Evolutionary conservation across 1,139 yeast genomes (phyloP).

Genomic region (Blastobotrys niveus): DNA sequence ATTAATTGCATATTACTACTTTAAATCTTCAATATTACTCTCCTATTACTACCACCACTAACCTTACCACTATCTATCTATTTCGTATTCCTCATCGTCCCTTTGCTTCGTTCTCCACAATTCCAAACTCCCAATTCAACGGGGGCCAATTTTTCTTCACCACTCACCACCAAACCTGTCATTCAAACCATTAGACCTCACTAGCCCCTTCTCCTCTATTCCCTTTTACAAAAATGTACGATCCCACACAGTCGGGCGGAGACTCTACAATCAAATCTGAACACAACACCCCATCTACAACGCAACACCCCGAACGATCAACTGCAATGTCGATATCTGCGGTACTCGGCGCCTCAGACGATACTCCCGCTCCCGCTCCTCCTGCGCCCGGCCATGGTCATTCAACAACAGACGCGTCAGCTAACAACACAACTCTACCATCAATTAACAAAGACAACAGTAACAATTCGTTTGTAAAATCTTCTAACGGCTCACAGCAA

Average conservation of each 20-base stretch:
- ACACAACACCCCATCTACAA: background rate
- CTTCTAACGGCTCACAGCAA: slow-evolving; percentile 3
- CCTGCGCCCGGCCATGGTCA: background rate
- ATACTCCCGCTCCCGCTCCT: background rate
- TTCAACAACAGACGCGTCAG: background rate
- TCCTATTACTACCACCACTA: too few relatives aligned
- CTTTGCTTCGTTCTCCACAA: too few relatives aligned
- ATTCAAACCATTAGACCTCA: too few relatives aligned
- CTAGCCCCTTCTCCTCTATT: too few relatives aligned
- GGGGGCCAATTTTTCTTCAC: too few relatives aligned
- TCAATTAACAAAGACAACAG: background rate
- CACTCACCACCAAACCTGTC: too few relatives aligned
- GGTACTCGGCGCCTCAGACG: slow-evolving; percentile 8
- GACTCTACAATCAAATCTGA: background rate
- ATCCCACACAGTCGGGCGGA: slow-evolving; percentile 6
- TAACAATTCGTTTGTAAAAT: slow-evolving; percentile 3
- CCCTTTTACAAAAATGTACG: slow-evolving; percentile 3
- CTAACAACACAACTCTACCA: slow-evolving; percentile 2
- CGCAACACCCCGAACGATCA: background rate
- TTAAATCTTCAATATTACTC: too few relatives aligned
- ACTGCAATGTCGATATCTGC: slow-evolving; percentile 16
- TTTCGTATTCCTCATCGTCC: too few relatives aligned
- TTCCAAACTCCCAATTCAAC: too few relatives aligned
- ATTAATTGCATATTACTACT: too few relatives aligned
- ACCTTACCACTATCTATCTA: too few relatives aligned